These are phyloP conservation scores for Vanderwaltozyma yarrowii DNA, from an alignment of 805 yeast genomes.

Conservation along the genomic window DNA sequence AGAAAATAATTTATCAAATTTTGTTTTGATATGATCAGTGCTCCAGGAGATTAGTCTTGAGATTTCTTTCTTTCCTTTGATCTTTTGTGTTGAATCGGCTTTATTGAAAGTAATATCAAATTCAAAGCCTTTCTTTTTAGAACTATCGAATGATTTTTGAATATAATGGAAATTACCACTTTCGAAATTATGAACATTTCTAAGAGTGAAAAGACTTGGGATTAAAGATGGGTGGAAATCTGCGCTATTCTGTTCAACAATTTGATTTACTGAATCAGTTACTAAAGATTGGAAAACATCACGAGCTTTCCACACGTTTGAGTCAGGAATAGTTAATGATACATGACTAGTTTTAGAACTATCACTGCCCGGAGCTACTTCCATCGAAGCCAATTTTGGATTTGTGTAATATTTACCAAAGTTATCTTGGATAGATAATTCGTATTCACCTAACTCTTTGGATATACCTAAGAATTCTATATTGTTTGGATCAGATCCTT, in stretches of 20 bases:
- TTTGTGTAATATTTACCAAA: constrained; percentile 26
- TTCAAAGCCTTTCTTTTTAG: constrained; percentile 37
- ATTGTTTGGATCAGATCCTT: constrained; percentile 17
- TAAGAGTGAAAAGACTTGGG: constrained; percentile 41
- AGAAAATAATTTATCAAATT: constrained; percentile 45
- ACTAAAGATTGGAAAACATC: constrained; percentile 64
- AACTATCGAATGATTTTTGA: constrained; percentile 67
- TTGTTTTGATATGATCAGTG: constrained; percentile 25
- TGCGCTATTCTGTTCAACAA: constrained; percentile 20
- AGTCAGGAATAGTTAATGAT: constrained; percentile 62
- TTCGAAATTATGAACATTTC: constrained; percentile 47
- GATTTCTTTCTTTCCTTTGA: constrained; percentile 20
- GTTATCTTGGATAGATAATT: constrained; percentile 48
- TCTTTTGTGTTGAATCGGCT: constrained; percentile 33
- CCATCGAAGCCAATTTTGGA: constrained; percentile 23
- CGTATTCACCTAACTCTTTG: constrained; percentile 58
- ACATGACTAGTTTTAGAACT: constrained; percentile 54
- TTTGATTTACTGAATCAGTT: constrained; percentile 52
- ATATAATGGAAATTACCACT: constrained; percentile 69
- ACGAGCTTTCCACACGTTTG: constrained; percentile 63
- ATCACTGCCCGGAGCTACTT: constrained; percentile 35
- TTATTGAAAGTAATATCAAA: constrained; percentile 58
- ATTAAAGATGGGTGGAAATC: constrained; percentile 20
- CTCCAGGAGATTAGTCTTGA: constrained; percentile 14
- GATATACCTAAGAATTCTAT: constrained; percentile 40